These are phyloP conservation scores for Cucurbita ficifolia DNA, from an alignment of 306 rosid species.

Conservation along the genomic window DNA sequence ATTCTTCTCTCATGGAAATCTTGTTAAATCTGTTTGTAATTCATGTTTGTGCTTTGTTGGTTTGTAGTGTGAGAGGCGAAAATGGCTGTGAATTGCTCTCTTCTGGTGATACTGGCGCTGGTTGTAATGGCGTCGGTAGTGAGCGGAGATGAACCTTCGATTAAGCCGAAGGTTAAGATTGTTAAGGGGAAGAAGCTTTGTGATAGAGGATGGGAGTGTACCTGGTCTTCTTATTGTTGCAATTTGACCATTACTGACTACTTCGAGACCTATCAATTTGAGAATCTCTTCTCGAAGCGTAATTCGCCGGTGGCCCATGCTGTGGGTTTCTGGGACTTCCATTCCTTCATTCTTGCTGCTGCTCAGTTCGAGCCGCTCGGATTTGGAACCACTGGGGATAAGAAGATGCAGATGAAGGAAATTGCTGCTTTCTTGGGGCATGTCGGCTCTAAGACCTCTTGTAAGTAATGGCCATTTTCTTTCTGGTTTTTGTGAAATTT, in stretches of 20 bases:
- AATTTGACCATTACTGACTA: conserved; percentile 57
- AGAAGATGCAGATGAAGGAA: conserved; percentile 66
- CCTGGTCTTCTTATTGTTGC: conserved; percentile 59
- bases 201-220: conserved; percentile 73
- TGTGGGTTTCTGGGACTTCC: conserved; percentile 78
- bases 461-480: conserved; percentile 23
- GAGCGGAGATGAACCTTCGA: conserved; percentile 16
- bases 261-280: conserved; percentile 71
- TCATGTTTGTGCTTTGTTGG: neutral
- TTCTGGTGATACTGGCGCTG: conserved; percentile 11
- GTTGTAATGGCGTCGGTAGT: conserved; percentile 6
- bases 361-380: conserved; percentile 56
- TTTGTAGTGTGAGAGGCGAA: neutral
- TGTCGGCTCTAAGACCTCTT: conserved; percentile 74
- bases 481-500: too few relatives aligned
- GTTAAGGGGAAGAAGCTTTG: conserved; percentile 58
- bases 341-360: conserved; percentile 60
- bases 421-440: conserved; percentile 81
- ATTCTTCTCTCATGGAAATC: neutral
- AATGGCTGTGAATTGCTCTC: conserved; percentile 8
- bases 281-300: conserved; percentile 66
- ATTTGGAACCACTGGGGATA: conserved; percentile 78
- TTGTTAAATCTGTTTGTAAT: neutral
- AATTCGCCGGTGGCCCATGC: conserved; percentile 74
- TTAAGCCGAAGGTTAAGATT: conserved; percentile 32